Evolutionary conservation across 805 yeast species (phyloP).

Genomic region (Cephaloascus albidus): DNA sequence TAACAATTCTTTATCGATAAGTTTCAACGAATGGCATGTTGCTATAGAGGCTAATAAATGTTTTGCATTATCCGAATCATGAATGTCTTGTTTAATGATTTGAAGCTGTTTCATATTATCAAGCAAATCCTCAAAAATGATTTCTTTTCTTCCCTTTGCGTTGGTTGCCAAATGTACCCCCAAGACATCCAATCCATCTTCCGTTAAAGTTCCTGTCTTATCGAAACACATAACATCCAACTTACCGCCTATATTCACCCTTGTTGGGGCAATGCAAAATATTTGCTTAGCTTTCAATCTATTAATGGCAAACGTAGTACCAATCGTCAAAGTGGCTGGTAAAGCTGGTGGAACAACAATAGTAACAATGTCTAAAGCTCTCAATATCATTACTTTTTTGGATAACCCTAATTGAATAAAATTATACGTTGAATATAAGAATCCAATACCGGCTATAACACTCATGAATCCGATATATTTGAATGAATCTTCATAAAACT

Average conservation of each 20-base stretch:
- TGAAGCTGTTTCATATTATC: constrained; percentile 5
- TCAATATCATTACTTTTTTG: constrained; percentile 57
- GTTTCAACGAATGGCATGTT: constrained; percentile 80
- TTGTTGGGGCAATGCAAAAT: constrained; percentile 88
- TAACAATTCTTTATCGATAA: constrained; percentile 67
- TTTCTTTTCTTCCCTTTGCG: constrained; percentile 29
- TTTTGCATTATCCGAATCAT: constrained; percentile 20
- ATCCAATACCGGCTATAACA: constrained; percentile 74
- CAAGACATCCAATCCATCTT: constrained; percentile 88
- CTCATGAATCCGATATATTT: constrained; percentile 95
- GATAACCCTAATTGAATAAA: constrained; percentile 73
- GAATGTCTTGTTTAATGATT: constrained; percentile 2
- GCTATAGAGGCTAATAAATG: constrained; percentile 39
- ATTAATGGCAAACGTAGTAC: constrained; percentile 84
- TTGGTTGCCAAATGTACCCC: constrained; percentile 37
- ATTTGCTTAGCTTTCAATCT: constrained; percentile 62
- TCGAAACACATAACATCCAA: constrained; percentile 87
- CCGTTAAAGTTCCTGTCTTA: constrained; percentile 95
- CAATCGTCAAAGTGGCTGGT: constrained; percentile 95
- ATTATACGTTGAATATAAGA: constrained; percentile 71
- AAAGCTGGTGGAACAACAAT: constrained; percentile 98
- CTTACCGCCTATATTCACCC: constrained; percentile 95
- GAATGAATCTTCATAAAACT: constrained; percentile 90
- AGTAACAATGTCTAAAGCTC: constrained; percentile 91
- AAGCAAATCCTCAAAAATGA: constrained; percentile 20